These are phyloP conservation scores for Trametes pubescens DNA, from an alignment of 1,284 basidiomycete species.

Conservation along the genomic window DNA sequence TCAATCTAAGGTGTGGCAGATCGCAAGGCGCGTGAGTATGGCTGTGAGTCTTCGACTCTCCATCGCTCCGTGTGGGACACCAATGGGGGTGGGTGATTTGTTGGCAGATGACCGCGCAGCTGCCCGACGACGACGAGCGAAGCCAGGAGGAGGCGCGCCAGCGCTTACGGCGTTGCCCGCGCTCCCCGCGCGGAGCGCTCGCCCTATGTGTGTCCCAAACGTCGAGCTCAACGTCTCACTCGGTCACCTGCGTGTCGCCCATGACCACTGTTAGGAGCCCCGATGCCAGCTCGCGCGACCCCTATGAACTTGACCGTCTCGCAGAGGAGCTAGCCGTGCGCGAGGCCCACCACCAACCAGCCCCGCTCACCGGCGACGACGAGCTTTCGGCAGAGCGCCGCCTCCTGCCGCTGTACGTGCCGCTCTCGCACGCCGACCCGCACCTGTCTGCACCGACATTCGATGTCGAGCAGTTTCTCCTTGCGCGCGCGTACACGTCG, in stretches of 20 bases:
- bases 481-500: constrained; percentile 87
- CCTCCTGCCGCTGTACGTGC: constrained; percentile 77
- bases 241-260: background rate
- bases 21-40: background rate
- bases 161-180: background rate
- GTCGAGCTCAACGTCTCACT: background rate
- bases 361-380: constrained; percentile 25
- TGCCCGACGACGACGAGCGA: background rate
- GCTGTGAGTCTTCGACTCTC: background rate
- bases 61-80: background rate
- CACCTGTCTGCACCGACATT: constrained; percentile 76
- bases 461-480: constrained; percentile 87
- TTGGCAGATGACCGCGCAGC: constrained; percentile 11
- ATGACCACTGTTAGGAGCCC: constrained; percentile 32
- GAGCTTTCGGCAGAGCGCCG: constrained; percentile 39
- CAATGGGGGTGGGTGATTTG: background rate
- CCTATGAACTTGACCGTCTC: constrained; percentile 72
- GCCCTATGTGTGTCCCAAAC: background rate
- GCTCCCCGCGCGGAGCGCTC: constrained; percentile 3
- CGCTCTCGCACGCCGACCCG: constrained; percentile 82
- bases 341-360: constrained; percentile 47
- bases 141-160: background rate
- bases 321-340: constrained; percentile 75
- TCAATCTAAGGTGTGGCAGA: constrained; percentile 6
- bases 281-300: constrained; percentile 49